These are phyloP conservation scores for Pyracantha coccinea DNA, from an alignment of 331 rosid genomes.

Conservation along the genomic window DNA sequence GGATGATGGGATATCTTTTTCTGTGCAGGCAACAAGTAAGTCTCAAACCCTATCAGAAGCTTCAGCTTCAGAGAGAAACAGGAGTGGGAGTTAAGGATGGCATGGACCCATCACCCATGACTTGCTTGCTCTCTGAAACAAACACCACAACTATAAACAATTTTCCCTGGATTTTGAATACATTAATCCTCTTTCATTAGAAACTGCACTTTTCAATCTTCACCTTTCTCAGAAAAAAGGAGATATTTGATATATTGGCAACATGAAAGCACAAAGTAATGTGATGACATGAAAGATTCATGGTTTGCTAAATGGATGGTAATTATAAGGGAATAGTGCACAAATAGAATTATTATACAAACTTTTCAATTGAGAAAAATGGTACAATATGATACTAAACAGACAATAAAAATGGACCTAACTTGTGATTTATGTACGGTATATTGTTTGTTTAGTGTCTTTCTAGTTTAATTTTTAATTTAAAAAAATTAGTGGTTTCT, in stretches of 20 bases:
- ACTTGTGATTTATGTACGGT: too few relatives aligned
- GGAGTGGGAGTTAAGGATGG: slow-evolving; percentile 65
- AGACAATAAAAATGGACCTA: too few relatives aligned
- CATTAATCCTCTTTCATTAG: too few relatives aligned
- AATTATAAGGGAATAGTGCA: too few relatives aligned
- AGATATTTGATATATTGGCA: not conserved
- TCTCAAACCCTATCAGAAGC: slow-evolving; percentile 38
- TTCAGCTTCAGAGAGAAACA: not conserved
- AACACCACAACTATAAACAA: slow-evolving; percentile 49
- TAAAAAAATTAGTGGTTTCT: too few relatives aligned
- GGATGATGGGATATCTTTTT: slow-evolving; percentile 87
- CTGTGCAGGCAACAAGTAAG: slow-evolving; percentile 57
- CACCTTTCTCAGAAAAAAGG: too few relatives aligned
- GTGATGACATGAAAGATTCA: not conserved
- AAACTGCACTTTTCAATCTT: too few relatives aligned
- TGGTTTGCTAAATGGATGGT: not conserved
- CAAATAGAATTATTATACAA: too few relatives aligned
- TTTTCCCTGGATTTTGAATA: not conserved
- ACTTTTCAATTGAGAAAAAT: too few relatives aligned
- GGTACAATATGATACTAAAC: too few relatives aligned
- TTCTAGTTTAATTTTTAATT: too few relatives aligned
- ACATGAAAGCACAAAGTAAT: not conserved
- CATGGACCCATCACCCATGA: slow-evolving; percentile 44
- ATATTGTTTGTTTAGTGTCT: too few relatives aligned
- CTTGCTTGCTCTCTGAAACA: slow-evolving; percentile 47